Conservation (phyloP, 176 grass and related monocot genomes). For the Oryza australiensis region DNA sequence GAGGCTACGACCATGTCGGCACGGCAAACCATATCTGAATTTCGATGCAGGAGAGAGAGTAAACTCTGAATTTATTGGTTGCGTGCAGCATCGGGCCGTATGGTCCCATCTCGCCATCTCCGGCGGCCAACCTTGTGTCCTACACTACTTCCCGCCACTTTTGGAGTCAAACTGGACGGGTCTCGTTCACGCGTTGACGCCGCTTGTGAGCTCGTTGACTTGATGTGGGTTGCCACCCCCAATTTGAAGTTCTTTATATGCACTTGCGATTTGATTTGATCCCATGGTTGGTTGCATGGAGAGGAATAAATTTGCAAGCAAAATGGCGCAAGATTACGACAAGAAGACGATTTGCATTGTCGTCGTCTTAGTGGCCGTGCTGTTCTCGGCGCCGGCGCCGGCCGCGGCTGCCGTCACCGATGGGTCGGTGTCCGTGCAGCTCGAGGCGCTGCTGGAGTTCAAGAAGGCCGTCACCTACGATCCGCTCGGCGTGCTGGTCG, state of each 20-base stretch:
- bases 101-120: neutral
- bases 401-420: neutral
- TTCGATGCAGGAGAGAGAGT: neutral
- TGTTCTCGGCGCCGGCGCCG: neutral
- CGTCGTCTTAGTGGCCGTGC: rapidly evolving
- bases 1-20: neutral
- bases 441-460: conserved; percentile 78
- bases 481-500: conserved; percentile 50
- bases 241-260: conserved; percentile 2
- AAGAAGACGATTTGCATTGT: neutral
- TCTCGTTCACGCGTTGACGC: conserved; percentile 29
- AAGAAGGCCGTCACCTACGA: conserved; percentile 61
- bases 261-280: neutral
- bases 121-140: neutral
- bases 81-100: neutral
- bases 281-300: neutral
- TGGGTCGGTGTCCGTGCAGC: conserved; percentile 27
- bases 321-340: conserved; percentile 20
- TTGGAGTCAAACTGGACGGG: conserved; percentile 24
- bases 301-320: too few species aligned
- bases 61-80: neutral
- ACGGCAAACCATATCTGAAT: neutral
- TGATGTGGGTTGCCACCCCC: neutral
- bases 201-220: neutral
- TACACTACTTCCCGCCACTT: conserved; percentile 29